Percentiles rank a stretch among this genome's conserved stretches.
These are phyloP conservation scores for Acacia crassicarpa DNA, from an alignment of 306 rosid genomes.

Conservation along the genomic window DNA sequence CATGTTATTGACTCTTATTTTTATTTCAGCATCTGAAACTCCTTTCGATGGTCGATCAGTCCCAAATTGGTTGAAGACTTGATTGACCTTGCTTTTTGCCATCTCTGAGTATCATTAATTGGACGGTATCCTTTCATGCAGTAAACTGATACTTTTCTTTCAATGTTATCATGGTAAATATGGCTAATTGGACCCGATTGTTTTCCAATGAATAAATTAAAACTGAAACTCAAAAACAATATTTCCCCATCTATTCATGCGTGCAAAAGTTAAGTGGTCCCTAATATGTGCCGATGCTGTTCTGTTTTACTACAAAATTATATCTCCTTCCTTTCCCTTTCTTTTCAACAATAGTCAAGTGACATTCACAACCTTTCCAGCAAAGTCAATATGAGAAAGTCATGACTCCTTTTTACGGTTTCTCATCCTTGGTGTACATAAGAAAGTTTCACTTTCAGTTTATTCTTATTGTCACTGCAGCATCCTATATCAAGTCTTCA, in stretches of 20 bases:
- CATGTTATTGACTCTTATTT: background rate
- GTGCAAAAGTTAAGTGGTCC: background rate
- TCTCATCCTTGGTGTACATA: background rate
- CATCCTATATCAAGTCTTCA: constrained; percentile 7
- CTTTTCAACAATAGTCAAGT: background rate
- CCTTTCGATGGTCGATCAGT: background rate
- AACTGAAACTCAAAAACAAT: background rate
- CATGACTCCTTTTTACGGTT: background rate
- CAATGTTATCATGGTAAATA: background rate
- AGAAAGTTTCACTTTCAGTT: background rate
- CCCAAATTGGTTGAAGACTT: background rate
- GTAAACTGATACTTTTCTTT: background rate
- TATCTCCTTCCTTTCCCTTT: background rate
- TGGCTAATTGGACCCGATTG: background rate
- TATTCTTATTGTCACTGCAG: background rate
- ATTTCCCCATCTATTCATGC: background rate
- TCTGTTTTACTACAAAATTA: background rate
- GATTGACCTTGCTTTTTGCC: background rate
- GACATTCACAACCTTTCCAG: constrained; percentile 6
- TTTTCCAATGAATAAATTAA: background rate
- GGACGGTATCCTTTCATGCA: background rate
- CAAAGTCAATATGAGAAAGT: background rate
- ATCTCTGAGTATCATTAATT: background rate
- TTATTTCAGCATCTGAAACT: background rate
- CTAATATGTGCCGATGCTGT: background rate